These are phyloP conservation scores for Corymbia maculata DNA, from an alignment of 345 rosid genomes.

Conservation along the genomic window DNA sequence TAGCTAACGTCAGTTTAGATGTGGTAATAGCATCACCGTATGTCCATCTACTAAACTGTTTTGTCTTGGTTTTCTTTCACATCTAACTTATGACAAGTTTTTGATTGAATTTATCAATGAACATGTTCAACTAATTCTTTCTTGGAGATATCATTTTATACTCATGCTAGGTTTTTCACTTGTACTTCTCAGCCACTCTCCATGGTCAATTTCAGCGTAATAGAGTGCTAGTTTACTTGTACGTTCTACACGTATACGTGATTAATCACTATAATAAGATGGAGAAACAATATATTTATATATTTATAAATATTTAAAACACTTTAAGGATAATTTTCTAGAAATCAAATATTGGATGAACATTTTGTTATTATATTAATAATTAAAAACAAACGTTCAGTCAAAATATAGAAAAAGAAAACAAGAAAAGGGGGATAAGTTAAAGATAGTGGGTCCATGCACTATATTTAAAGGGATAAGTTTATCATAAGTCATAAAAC, in stretches of 20 bases:
- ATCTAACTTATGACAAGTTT: background rate
- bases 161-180: too few relatives aligned
- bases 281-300: background rate
- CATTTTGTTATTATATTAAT: background rate
- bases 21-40: too few relatives aligned
- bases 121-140: background rate
- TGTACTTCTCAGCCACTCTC: background rate
- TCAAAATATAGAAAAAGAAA: background rate
- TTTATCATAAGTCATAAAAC: too few relatives aligned
- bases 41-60: background rate
- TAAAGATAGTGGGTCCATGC: background rate
- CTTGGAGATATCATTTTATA: too few relatives aligned
- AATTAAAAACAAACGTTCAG: too few relatives aligned
- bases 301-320: too few relatives aligned
- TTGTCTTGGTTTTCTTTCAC: background rate
- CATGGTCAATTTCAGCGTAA: background rate
- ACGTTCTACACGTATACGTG: too few relatives aligned
- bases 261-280: background rate
- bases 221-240: too few relatives aligned
- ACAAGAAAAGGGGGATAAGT: background rate
- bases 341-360: background rate
- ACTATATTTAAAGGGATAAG: background rate
- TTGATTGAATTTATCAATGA: background rate
- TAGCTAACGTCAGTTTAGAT: too few relatives aligned
- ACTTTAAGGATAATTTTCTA: background rate